Evolutionary conservation across 1,284 basidiomycete species (phyloP).

Genomic region (Leccinum fallax): DNA sequence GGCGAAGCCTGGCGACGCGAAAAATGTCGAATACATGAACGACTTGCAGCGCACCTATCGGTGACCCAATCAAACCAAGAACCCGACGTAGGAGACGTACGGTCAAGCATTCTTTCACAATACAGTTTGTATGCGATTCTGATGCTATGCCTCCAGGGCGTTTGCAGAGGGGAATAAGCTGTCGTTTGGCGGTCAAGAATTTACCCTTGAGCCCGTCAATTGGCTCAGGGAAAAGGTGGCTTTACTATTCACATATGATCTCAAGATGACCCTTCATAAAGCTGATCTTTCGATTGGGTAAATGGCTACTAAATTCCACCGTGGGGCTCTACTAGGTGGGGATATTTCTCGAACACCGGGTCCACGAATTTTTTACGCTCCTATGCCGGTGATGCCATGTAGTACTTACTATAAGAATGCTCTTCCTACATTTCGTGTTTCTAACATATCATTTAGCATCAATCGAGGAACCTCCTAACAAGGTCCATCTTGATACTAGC

Average conservation of each 20-base stretch:
- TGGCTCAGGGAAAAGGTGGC: slow-evolving; percentile 18
- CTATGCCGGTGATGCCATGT: slow-evolving; percentile 18
- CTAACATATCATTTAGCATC: slow-evolving; percentile 12
- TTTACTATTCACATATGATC: slow-evolving; percentile 13
- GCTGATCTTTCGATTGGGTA: not conserved
- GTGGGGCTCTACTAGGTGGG: slow-evolving; percentile 16
- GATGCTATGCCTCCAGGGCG: slow-evolving; percentile 6
- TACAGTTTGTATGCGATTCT: not conserved
- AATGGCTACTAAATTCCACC: not conserved
- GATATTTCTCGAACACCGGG: slow-evolving; percentile 14
- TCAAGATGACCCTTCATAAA: slow-evolving; percentile 14
- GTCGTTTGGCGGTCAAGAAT: not conserved
- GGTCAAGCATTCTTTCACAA: not conserved
- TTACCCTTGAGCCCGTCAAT: not conserved
- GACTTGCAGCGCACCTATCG: slow-evolving; percentile 11
- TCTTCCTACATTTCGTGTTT: not conserved
- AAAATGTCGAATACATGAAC: slow-evolving; percentile 12
- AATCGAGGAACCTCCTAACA: slow-evolving; percentile 21
- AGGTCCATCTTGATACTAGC: slow-evolving; percentile 15
- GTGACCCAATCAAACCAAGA: not conserved
- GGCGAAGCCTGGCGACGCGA: not conserved
- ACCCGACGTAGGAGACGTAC: slow-evolving; percentile 17
- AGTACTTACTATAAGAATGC: not conserved
- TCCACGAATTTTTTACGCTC: not conserved
- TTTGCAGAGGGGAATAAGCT: slow-evolving; percentile 6